phyloP scores from a whole-genome alignment of 352 stramenopile genomes.

The Pythium periplocum region DNA sequence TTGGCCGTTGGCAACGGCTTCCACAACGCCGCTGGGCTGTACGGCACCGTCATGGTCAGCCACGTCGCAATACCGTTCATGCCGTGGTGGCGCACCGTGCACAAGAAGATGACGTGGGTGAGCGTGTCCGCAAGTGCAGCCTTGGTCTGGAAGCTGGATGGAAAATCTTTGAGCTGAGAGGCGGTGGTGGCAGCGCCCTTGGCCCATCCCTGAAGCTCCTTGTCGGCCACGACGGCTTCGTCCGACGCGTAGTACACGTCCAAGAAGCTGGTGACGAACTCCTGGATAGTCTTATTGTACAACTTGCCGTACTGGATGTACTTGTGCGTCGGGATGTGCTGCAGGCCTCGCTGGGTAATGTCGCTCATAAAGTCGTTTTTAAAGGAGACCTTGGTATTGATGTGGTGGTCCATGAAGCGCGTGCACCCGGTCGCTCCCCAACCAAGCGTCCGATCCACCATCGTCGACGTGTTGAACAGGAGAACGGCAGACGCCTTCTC shows the following conservation, averaged over 20 bases:
- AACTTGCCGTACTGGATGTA: constrained; percentile 6
- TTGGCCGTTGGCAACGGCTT: constrained; percentile 14
- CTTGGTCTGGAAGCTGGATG: constrained; percentile 11
- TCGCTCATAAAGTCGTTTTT: constrained; percentile 8
- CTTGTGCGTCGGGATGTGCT: constrained; percentile 13
- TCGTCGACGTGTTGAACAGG: constrained; percentile 21
- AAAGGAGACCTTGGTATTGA: constrained; percentile 7
- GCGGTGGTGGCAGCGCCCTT: constrained; percentile 13
- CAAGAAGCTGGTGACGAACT: constrained; percentile 32
- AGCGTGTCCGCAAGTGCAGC: constrained; percentile 19
- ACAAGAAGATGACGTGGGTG: constrained; percentile 36
- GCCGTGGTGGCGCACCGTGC: constrained; percentile 32
- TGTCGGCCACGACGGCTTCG: constrained; percentile 17
- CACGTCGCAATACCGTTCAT: constrained; percentile 39
- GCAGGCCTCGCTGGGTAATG: constrained; percentile 6
- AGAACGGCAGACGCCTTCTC: constrained; percentile 23
- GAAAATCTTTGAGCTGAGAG: constrained; percentile 27
- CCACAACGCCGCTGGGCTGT: constrained; percentile 12
- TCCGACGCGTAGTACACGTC: constrained; percentile 27
- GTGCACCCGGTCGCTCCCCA: constrained; percentile 28
- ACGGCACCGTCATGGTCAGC: constrained; percentile 20
- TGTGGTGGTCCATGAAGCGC: constrained; percentile 25
- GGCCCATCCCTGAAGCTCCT: constrained; percentile 42
- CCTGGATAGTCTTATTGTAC: constrained; percentile 15
- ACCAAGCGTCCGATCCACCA: constrained; percentile 28